Base-by-base conservation (phyloP, 2,329 filamentous ascomycete species). In the Shiraia sp. region DNA sequence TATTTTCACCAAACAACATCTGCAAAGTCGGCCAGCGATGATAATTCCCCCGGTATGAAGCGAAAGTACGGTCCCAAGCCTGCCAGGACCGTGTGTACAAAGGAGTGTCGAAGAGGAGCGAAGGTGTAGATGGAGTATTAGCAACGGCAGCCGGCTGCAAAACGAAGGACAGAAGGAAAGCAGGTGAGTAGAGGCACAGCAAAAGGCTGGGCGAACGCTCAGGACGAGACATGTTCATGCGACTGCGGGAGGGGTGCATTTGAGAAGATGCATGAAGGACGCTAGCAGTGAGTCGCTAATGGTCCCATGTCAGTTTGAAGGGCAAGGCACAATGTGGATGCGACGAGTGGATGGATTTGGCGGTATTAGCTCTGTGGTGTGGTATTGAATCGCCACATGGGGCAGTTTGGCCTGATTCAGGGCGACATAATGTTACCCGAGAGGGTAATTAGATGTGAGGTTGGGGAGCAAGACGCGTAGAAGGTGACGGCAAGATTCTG, bases 271-370 rank as follows among this genome's bases (percentile, higher is more conserved):
- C 66, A 69, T 69, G 53, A 66, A 68, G 22, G 40, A 64, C 56
- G 59, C 65, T 67, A 67, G 49, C 45, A 57, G 47, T 61, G 56
- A 55, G 61, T 62, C 54, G 57, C 50, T 53, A 51, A 45, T 62
- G 58, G 58, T 56, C 49, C 64, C 62, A 63, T 58, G 57, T 66
- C 47, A 45, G 65, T 69, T 66, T 69, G 66, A 68, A 52, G 43
- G 44, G 54, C 49, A 34, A 55, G 48, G 49, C 51, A 42, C 46
- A 49, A 51, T 49, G 45, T 49, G 49, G 45, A 30, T 45, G 39
- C 53, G 45, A 31, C 36, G 34, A 45, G 43, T 53, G 19, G 50
- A 42, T 49, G 37, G 48, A 49, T 51, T 38, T 22, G 52, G 58
- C 32, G 47, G 40, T 57, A 61, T 68, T 66, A 63, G 54, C 50